Base-by-base conservation (phyloP, 192 early-diverging fungal species). In the Rhizophagus prolifer region DNA sequence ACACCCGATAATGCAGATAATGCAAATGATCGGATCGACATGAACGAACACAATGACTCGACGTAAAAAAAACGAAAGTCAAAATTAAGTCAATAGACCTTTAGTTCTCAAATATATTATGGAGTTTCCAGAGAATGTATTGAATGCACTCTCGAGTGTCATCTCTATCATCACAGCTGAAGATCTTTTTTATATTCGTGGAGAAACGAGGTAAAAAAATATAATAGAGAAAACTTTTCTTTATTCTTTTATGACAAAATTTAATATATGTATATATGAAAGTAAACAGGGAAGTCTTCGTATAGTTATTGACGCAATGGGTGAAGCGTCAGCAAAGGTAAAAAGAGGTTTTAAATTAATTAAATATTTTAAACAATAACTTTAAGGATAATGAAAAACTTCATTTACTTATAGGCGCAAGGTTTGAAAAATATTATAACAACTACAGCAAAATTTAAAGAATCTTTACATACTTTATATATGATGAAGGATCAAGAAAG, bases 281-380 rank as follows among this genome's bases (percentile, higher is more conserved):
- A 69, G 67, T 16, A 69, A 69, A 69, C 82, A 83, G 44, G 78
- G 78, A 60, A 63, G 61, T 19, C 75, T 83, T 9, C 74, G 82
- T 3, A 78, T 78, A 12, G 80, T 83, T 16, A 80, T 83, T 23
- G 82, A 83, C 66, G 74, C 82, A 7, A 63, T 83, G 19, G 82
- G 82, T 19, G 74, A 83, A 60, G 82, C 82, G 7, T 83, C 82
- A 46, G 79, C 82, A 31, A 81, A 74, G 77, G 82, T 83, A 78
- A 21, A 30, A 8, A 1, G 12, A 58, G 14, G 9, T 73, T 25
- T 16, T 8, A 36, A 8, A 0, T 44, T 12, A 44, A 12, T 2
- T 44, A 8, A 38, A 38, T 5, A 38, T 38, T 38, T 38, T 38
- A 38, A 0, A 9, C 10, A 2, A 44, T 12, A 3, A 31, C 3